phyloP scores from a whole-genome alignment of 1,284 basidiomycete species.

The Spongiforma sp. region DNA sequence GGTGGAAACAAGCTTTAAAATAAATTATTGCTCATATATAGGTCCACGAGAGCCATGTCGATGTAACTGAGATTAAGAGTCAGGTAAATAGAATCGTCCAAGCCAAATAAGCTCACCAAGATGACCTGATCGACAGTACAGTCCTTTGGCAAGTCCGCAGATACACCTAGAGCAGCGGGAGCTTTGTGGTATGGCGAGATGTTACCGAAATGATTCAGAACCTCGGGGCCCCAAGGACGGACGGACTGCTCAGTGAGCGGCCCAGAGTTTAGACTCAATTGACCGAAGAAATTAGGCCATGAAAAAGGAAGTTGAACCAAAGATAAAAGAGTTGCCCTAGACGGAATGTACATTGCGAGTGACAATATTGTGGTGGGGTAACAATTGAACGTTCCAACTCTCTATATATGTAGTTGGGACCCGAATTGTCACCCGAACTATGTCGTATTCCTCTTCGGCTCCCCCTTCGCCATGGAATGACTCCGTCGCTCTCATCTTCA shows the following conservation, averaged over 20 bases:
- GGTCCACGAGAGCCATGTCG: constrained; percentile 38
- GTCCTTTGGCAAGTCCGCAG: constrained; percentile 43
- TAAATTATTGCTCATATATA: constrained; percentile 28
- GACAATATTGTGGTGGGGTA: too few relatives aligned
- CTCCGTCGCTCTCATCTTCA: constrained; percentile 11
- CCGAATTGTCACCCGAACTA: too few relatives aligned
- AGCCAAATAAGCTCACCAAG: constrained; percentile 25
- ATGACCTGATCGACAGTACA: constrained; percentile 50
- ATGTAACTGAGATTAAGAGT: constrained; percentile 14
- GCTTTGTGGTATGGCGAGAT: neutral
- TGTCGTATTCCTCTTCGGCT: too few relatives aligned
- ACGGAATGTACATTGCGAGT: neutral
- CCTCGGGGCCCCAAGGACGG: neutral
- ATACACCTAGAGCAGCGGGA: constrained; percentile 39
- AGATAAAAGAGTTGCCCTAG: neutral
- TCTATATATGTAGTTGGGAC: too few relatives aligned
- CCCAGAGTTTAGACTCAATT: neutral
- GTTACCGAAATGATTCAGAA: neutral
- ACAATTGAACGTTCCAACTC: too few relatives aligned
- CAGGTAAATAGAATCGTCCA: neutral
- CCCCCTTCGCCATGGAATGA: too few relatives aligned
- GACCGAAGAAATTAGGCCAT: neutral
- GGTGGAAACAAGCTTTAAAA: constrained; percentile 41
- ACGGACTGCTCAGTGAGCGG: neutral
- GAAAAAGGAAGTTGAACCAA: neutral